phyloP scores from a whole-genome alignment of 2,329 filamentous ascomycete species.

The Neospermospora avenae region DNA sequence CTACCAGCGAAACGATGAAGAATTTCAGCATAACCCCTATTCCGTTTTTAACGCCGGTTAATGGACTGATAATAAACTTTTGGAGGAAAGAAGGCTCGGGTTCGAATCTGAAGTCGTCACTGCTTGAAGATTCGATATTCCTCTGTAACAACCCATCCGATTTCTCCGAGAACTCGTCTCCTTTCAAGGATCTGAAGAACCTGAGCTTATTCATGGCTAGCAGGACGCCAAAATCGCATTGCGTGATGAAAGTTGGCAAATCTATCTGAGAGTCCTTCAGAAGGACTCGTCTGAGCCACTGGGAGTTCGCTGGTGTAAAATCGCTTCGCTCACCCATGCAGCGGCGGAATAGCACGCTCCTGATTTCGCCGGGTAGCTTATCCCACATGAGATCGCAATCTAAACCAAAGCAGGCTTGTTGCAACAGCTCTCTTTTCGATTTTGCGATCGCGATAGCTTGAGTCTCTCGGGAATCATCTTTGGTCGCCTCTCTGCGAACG shows the following conservation, averaged over 20 bases:
- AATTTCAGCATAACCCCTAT: slow-evolving; percentile 42
- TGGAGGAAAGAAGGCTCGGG: not conserved
- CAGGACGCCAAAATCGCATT: slow-evolving; percentile 24
- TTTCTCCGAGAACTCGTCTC: not conserved
- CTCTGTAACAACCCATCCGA: not conserved
- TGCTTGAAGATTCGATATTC: not conserved
- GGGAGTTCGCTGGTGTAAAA: not conserved
- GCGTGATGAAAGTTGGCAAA: slow-evolving; percentile 17
- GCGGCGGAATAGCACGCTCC: slow-evolving; percentile 4
- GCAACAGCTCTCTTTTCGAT: not conserved
- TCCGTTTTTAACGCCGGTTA: slow-evolving; percentile 38
- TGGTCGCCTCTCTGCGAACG: not conserved
- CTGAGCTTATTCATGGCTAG: slow-evolving; percentile 16
- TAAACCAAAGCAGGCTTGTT: slow-evolving; percentile 3
- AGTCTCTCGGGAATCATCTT: slow-evolving; percentile 3
- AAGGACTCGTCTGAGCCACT: slow-evolving; percentile 19
- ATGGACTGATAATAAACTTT: slow-evolving; percentile 4
- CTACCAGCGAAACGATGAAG: slow-evolving; percentile 41
- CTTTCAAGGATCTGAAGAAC: slow-evolving; percentile 12
- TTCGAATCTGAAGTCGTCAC: not conserved
- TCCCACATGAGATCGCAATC: slow-evolving; percentile 7
- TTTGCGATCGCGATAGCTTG: not conserved
- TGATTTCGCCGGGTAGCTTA: slow-evolving; percentile 4
- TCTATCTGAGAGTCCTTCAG: slow-evolving; percentile 10
- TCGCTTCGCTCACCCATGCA: slow-evolving; percentile 2